Conservation (phyloP, 2,329 filamentous ascomycete genomes). For the Curvularia sp. region DNA sequence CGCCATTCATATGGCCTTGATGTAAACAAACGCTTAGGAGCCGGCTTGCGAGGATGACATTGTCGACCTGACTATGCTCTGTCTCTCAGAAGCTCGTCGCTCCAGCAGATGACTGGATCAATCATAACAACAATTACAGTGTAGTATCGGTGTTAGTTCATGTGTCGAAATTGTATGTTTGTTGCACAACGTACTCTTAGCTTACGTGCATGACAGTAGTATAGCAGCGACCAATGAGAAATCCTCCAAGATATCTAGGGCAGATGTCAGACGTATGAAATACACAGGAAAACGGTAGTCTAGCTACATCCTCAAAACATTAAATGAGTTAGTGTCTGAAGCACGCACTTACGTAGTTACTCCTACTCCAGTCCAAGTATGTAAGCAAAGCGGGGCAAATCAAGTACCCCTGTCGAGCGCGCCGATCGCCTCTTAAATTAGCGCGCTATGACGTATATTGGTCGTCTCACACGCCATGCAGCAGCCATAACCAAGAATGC, state of each 20-base stretch:
- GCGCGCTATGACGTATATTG: background rate
- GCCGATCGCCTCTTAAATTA: background rate
- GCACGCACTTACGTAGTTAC: background rate
- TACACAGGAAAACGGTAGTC: background rate
- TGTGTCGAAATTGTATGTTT: background rate
- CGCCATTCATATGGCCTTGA: too few relatives aligned
- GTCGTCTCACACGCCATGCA: background rate
- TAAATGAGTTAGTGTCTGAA: background rate
- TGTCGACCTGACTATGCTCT: background rate
- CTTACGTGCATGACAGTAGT: background rate
- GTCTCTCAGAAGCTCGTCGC: background rate
- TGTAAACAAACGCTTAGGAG: too few relatives aligned
- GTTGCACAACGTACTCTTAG: background rate
- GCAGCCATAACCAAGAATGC: slow-evolving; percentile 1
- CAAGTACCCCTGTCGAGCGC: background rate
- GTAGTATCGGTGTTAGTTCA: background rate
- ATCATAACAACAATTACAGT: background rate
- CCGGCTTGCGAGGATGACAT: too few relatives aligned
- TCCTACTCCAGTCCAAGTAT: background rate
- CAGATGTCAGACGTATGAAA: background rate
- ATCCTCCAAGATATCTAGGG: background rate
- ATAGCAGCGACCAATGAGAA: background rate
- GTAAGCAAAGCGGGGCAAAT: slow-evolving; percentile 3
- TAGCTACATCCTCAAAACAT: background rate
- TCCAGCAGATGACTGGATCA: background rate